phyloP scores from a whole-genome alignment of 31 red algal genomes.

The Porphyra umbilicalis region DNA sequence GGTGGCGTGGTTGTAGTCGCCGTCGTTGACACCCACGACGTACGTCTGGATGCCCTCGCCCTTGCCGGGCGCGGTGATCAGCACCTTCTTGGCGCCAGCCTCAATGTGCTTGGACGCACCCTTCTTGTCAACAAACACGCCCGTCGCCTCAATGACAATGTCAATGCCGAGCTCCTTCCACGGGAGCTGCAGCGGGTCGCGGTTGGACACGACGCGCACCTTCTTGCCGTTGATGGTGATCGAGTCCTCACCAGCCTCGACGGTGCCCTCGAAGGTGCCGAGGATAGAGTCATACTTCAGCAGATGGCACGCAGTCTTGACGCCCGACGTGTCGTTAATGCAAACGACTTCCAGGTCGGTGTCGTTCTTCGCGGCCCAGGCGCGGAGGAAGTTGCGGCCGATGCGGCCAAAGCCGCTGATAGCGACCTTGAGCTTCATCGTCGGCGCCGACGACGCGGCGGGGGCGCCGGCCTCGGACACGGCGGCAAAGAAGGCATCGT shows the following conservation, averaged over 20 bases:
- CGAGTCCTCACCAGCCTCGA: slow-evolving; percentile 65
- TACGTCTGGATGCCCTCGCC: slow-evolving; percentile 85
- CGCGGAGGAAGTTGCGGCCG: slow-evolving; percentile 95
- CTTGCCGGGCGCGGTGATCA: slow-evolving; percentile 97
- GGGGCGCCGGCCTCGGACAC: slow-evolving; percentile 16
- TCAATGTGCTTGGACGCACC: slow-evolving; percentile 84
- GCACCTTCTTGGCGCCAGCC: slow-evolving; percentile 99
- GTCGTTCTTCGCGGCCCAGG: slow-evolving; percentile 72
- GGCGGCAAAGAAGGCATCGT: slow-evolving; percentile 58
- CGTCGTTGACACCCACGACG: slow-evolving; percentile 88
- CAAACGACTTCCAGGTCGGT: slow-evolving; percentile 80
- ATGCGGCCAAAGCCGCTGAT: slow-evolving; percentile 99
- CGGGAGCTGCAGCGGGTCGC: slow-evolving; percentile 84
- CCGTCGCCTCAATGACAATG: slow-evolving; percentile 98
- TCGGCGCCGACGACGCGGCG: slow-evolving; percentile 20
- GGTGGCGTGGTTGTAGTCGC: slow-evolving; percentile 63
- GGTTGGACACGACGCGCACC: slow-evolving; percentile 72
- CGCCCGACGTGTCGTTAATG: slow-evolving; percentile 95
- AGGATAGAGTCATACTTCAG: slow-evolving; percentile 98
- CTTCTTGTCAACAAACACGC: slow-evolving; percentile 79
- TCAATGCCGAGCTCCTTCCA: slow-evolving; percentile 95
- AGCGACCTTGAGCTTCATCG: slow-evolving; percentile 93
- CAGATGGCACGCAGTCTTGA: slow-evolving; percentile 92
- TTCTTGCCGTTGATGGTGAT: slow-evolving; percentile 84
- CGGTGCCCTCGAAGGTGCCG: slow-evolving; percentile 77